These are phyloP conservation scores for Blastobotrys raffinosifermentans DNA, from an alignment of 1,139 yeast genomes.

Conservation along the genomic window DNA sequence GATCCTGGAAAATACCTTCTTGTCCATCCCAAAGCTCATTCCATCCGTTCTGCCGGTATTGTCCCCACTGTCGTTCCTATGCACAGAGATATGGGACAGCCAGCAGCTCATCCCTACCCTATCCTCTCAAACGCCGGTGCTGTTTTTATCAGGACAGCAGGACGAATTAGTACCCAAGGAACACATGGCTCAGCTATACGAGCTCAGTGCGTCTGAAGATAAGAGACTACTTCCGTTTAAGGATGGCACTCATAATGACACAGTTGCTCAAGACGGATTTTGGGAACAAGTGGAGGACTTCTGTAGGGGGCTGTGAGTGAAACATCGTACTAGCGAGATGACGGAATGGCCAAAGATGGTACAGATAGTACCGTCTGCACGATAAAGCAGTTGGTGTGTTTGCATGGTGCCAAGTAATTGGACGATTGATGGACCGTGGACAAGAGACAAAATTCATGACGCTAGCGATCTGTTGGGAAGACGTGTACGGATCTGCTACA, in stretches of 20 bases:
- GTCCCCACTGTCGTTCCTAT: constrained; percentile 50
- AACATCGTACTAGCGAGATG: too few relatives aligned
- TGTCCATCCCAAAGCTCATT: constrained; percentile 69
- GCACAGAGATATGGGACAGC: constrained; percentile 82
- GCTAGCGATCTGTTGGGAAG: too few relatives aligned
- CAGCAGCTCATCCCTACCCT: constrained; percentile 53
- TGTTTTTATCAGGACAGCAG: constrained; percentile 64
- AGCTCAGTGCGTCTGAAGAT: constrained; percentile 24
- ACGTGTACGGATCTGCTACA: too few relatives aligned
- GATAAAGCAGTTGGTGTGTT: too few relatives aligned
- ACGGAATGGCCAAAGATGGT: too few relatives aligned
- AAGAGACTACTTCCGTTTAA: constrained; percentile 46
- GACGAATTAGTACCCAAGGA: constrained; percentile 91
- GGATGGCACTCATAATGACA: constrained; percentile 71
- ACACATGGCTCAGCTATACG: constrained; percentile 65
- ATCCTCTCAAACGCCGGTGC: constrained; percentile 53
- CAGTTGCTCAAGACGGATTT: constrained; percentile 64
- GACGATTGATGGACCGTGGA: too few relatives aligned
- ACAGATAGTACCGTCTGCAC: too few relatives aligned
- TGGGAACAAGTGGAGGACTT: constrained; percentile 66
- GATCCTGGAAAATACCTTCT: constrained; percentile 79
- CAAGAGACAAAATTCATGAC: too few relatives aligned
- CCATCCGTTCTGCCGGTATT: constrained; percentile 77
- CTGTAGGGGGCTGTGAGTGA: constrained; percentile 5
- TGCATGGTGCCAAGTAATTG: too few relatives aligned